These are phyloP conservation scores for Porpolomopsis calyptriformis DNA, from an alignment of 768 basidiomycete species.

Conservation along the genomic window DNA sequence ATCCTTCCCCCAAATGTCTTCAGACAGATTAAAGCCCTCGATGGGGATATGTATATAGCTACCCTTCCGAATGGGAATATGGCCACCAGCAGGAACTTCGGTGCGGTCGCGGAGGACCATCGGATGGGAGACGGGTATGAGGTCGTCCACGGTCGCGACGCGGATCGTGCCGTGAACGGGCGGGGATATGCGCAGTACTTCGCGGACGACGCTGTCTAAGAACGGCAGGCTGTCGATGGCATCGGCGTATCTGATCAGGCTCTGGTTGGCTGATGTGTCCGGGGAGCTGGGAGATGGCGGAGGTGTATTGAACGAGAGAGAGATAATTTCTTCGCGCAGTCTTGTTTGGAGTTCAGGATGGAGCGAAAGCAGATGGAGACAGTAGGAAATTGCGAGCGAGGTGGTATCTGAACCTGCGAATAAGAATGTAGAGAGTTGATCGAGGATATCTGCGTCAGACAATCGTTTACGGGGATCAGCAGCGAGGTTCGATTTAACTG, in stretches of 20 bases:
- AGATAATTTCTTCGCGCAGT: conserved; percentile 41
- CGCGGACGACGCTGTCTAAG: conserved; percentile 48
- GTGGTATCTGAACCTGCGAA: conserved; percentile 56
- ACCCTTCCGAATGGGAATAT: conserved; percentile 40
- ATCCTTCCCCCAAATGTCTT: conserved; percentile 47
- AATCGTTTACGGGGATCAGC: conserved; percentile 34
- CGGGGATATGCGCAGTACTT: conserved; percentile 44
- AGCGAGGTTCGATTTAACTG: conserved; percentile 54
- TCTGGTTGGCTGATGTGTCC: conserved; percentile 5
- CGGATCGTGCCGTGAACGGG: conserved; percentile 51
- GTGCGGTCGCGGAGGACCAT: conserved; percentile 33
- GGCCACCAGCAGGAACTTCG: conserved; percentile 23
- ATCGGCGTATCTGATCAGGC: conserved; percentile 14
- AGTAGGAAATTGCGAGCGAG: conserved; percentile 47
- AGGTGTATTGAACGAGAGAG: conserved; percentile 9
- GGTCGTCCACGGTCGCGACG: conserved; percentile 41
- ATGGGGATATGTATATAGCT: conserved; percentile 48
- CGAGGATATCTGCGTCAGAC: conserved; percentile 51
- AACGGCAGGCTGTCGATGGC: conserved; percentile 35
- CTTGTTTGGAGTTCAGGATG: conserved; percentile 43
- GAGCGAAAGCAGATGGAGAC: conserved; percentile 43
- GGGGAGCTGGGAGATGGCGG: conserved; percentile 7
- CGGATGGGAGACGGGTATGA: conserved; percentile 40
- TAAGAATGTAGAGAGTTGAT: conserved; percentile 56
- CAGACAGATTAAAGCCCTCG: conserved; percentile 41